Base-by-base conservation (phyloP, 2,329 filamentous ascomycete genomes). In the Ascochyta clinopodiicola region DNA sequence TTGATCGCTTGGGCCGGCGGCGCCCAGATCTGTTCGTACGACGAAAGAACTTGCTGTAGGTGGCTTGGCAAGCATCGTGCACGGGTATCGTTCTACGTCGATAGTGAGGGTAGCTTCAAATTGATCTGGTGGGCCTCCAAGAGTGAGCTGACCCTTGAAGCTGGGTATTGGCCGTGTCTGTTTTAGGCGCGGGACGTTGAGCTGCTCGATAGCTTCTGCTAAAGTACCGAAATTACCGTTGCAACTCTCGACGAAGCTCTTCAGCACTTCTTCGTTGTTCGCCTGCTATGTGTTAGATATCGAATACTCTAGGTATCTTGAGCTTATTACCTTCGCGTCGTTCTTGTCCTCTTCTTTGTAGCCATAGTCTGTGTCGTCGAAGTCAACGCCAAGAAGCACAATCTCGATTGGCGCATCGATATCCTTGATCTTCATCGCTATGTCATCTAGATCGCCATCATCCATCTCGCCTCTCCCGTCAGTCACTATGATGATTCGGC, bases 281-380 rank as follows among this genome's bases (percentile, higher is more conserved):
- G 77, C 78, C 86, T 89, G 62, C 21, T 21, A 19, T 4, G 13
- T 39, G 25, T 72, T 29, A 70, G 70, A 40, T 49, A n/a, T 13
- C 29, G 25, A 17, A 15, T 13, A 29, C 13, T 32, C 15, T 17
- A 21, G 13, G 5, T 31, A 29, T 31, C 32, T 45, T 6, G 15
- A 31, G 2, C 3, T 15, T 7, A 3, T 48, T 68, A 88, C 87
- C 82, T 98, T 98, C 46, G 75, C 72, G 0, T 73, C 62, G 17
- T 88, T 79, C 72, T 99, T 99, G 61, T 90, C 85, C 73, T 97
- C 92, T 77, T 98, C 94, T 74, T 96, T 96, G 71, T 91, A 90
- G 37, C 93, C 93, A 70, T 89, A 96, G 2, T 96, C 92, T 1
- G 86, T 73, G 72, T 97, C 92, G 71, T 99, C 92, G 75, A 99